Base-by-base conservation (phyloP, 2,329 filamentous ascomycete species). In the Trichoderma sp. region DNA sequence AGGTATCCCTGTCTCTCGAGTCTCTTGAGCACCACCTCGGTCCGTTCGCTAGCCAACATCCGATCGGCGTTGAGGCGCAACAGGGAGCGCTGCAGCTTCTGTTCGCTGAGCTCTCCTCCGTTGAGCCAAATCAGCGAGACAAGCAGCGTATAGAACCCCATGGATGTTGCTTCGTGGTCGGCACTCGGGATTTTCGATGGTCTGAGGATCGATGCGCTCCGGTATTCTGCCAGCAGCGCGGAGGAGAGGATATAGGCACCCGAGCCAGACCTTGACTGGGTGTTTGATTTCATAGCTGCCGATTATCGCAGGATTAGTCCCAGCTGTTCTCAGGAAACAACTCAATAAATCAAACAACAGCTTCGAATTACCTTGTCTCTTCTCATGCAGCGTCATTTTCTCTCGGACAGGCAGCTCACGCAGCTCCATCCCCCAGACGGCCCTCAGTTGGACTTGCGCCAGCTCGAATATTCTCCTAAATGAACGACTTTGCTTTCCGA, bases 381-480 rank as follows among this genome's bases (percentile, higher is more conserved):
- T 87, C 72, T 97, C 92, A 69, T 89, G 89, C 39, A 97, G 80
- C 0, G 93, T 93, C 59, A 92, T 86, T 79, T 94, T 96, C 75
- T 97, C 95, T 75, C 87, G 87, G 1, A 86, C 83, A 0, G 96
- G 94, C 60, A 98, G 83, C 80, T 97, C 94, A 4, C 88, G 85
- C 84, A 99, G 87, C 77, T 94, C 87, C 94, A 98, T 97, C n/a
- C 96, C 96, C 80, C 97, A 98, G 1, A 90, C 85, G 2, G 82
- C 81, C 59, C 85, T 83, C 46, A 99, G 82, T 72, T 91, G 87
- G 39, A 83, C 80, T 78, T 99, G 95, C 52, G 95, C 93, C 51
- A 86, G 83, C 0, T 87, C 86, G 75, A 97, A 97, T 4, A 97
- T 88, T 14, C 81, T 78, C 76, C 89, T 94, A 78, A 97, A 98